A percentile compares a stretch with the other conserved stretches of the same genome.
These are phyloP conservation scores for Rostrohypoxylon terebratum DNA, from an alignment of 495 filamentous ascomycete species.

Conservation along the genomic window DNA sequence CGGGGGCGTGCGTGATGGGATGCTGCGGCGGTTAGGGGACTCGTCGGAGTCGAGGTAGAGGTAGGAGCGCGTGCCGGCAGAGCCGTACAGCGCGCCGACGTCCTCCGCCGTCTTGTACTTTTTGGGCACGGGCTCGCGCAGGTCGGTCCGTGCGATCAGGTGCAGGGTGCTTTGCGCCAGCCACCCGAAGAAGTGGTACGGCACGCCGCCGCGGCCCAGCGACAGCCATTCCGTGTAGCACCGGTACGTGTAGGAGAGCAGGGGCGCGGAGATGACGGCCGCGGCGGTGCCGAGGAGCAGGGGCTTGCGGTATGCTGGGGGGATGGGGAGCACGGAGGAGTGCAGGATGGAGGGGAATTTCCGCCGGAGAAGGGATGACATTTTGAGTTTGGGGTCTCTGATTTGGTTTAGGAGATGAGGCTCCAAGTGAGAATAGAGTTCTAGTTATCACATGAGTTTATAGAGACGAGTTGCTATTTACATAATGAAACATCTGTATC, in stretches of 20 bases:
- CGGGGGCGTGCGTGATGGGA: background rate
- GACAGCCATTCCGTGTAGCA: slow-evolving; percentile 51
- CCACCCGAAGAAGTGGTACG: slow-evolving; percentile 54
- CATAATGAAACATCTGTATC: background rate
- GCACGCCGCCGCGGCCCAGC: slow-evolving; percentile 55
- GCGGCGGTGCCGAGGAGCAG: slow-evolving; percentile 25
- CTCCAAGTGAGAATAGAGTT: background rate
- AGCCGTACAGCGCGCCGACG: slow-evolving; percentile 18
- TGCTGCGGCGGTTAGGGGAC: background rate
- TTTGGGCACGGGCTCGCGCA: slow-evolving; percentile 34
- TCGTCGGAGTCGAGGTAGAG: background rate
- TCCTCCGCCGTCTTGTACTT: slow-evolving; percentile 23
- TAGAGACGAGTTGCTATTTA: too few relatives aligned
- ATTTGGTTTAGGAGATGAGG: background rate
- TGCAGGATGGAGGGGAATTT: slow-evolving; percentile 10
- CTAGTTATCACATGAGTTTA: background rate
- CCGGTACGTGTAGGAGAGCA: slow-evolving; percentile 33
- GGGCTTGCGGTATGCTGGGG: slow-evolving; percentile 1
- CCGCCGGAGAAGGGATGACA: slow-evolving; percentile 28
- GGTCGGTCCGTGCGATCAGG: slow-evolving; percentile 46
- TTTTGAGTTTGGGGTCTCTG: slow-evolving; percentile 3
- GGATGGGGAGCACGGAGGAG: slow-evolving; percentile 9
- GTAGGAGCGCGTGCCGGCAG: background rate
- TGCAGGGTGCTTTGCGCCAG: slow-evolving; percentile 43
- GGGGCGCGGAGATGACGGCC: slow-evolving; percentile 20